Evolutionary conservation across 139 green algal species (phyloP).

Genomic region (Chlamydomonas urium): DNA sequence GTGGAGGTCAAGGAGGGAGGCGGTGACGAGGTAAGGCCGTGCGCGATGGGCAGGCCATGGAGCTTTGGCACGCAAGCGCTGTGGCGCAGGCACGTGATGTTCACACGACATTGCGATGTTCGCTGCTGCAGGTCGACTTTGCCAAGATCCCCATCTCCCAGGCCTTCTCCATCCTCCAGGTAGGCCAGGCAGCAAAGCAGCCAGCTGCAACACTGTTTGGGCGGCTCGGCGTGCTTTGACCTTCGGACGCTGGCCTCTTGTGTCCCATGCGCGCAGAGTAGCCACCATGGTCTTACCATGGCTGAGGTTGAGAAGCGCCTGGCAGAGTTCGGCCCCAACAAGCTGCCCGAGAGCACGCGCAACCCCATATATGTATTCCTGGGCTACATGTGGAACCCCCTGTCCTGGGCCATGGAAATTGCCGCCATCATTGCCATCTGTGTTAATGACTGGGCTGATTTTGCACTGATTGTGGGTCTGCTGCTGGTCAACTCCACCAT

Average conservation of each 20-base stretch:
- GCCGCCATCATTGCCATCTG: slow-evolving; percentile 80
- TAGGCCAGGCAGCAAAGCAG: slow-evolving; percentile 6
- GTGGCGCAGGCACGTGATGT: not conserved
- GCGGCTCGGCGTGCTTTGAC: no score
- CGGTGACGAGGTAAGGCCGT: not conserved
- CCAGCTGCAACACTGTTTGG: no score
- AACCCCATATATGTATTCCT: slow-evolving; percentile 66
- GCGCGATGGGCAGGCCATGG: not conserved
- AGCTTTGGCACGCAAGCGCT: not conserved
- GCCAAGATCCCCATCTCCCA: slow-evolving; percentile 55
- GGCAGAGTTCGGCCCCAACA: slow-evolving; percentile 73
- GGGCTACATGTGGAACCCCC: slow-evolving; percentile 78
- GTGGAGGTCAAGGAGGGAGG: slow-evolving; percentile 28
- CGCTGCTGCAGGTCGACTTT: slow-evolving; percentile 63
- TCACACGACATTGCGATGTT: not conserved
- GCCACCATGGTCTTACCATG: slow-evolving; percentile 30
- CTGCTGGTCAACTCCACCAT: slow-evolving; percentile 78
- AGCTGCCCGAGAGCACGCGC: slow-evolving; percentile 62
- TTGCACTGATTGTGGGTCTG: slow-evolving; percentile 65
- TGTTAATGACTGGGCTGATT: slow-evolving; percentile 77
- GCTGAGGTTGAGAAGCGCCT: slow-evolving; percentile 54
- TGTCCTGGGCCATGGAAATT: slow-evolving; percentile 82
- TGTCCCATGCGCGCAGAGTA: slow-evolving; percentile 8
- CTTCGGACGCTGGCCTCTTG: not conserved
- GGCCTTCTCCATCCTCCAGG: slow-evolving; percentile 49